Evolutionary conservation across 129 eudicot genomes (phyloP).

Genomic region (Chrysanthemum lavandulifolium): DNA sequence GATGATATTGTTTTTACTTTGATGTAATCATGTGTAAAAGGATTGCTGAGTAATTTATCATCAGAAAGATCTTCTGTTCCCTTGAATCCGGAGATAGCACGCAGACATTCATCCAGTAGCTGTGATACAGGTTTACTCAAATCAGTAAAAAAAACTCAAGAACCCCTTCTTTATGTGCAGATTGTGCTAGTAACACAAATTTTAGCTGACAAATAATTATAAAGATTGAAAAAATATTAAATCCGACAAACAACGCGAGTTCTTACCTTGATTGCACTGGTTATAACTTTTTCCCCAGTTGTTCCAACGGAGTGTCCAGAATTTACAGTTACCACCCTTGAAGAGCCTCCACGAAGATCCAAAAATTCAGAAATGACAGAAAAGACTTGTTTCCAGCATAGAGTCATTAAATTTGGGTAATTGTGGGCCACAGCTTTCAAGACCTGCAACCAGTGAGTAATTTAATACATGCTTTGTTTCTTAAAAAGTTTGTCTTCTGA

Average conservation of each 20-base stretch:
- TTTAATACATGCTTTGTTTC: neutral
- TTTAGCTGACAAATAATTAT: neutral
- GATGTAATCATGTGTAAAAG: constrained; percentile 79
- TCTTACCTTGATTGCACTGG: constrained; percentile 76
- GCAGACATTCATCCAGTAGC: constrained; percentile 95
- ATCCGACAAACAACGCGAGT: neutral
- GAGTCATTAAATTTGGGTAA: constrained; percentile 64
- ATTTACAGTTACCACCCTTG: constrained; percentile 43
- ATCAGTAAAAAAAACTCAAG: neutral
- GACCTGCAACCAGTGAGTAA: constrained; percentile 65
- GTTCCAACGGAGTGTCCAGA: constrained; percentile 43
- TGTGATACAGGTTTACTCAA: constrained; percentile 26
- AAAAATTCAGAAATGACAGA: constrained; percentile 40
- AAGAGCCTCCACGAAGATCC: constrained; percentile 33
- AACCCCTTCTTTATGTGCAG: neutral
- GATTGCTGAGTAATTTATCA: constrained; percentile 66
- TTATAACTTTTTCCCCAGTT: constrained; percentile 54
- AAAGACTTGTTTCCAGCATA: constrained; percentile 76
- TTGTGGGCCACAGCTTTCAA: constrained; percentile 93
- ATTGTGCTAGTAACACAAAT: constrained; percentile 11
- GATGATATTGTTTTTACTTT: constrained; percentile 86
- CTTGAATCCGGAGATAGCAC: constrained; percentile 87
- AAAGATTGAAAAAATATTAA: neutral
- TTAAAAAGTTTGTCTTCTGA: neutral
- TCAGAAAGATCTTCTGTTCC: constrained; percentile 91